phyloP scores from a whole-genome alignment of 495 filamentous ascomycete species.

The Aspergillus coremiiformis region DNA sequence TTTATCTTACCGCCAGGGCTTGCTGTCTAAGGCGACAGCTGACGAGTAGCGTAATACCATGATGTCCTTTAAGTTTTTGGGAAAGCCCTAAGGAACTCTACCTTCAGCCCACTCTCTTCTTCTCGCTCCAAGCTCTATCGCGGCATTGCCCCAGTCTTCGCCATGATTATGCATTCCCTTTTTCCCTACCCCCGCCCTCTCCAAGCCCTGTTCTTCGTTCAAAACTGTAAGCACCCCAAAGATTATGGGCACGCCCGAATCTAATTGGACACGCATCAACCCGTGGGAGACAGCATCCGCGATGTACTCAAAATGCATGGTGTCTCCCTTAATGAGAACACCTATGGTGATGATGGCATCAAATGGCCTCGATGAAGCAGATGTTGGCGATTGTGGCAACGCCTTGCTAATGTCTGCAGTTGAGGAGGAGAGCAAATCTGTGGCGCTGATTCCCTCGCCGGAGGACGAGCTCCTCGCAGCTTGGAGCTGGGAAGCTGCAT shows the following conservation, averaged over 20 bases:
- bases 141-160: conserved; percentile 74
- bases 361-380: conserved; percentile 52
- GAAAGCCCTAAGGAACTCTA: conserved; percentile 26
- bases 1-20: neutral
- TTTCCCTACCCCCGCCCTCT: conserved; percentile 66
- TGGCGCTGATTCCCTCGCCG: conserved; percentile 54
- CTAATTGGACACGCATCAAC: conserved; percentile 88
- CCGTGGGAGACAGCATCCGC: conserved; percentile 83
- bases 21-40: neutral
- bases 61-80: neutral
- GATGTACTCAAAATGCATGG: conserved; percentile 98
- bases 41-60: neutral
- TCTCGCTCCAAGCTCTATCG: conserved; percentile 44
- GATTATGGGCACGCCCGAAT: conserved; percentile 78
- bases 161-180: conserved; percentile 69
- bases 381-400: conserved; percentile 21
- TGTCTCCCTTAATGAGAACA: conserved; percentile 94
- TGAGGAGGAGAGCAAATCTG: conserved; percentile 69
- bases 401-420: conserved; percentile 52
- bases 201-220: conserved; percentile 77
- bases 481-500: conserved; percentile 80
- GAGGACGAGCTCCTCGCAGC: conserved; percentile 51
- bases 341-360: conserved; percentile 94
- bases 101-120: conserved; percentile 41
- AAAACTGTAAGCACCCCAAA: conserved; percentile 90